These are phyloP conservation scores for Suillus paluster DNA, from an alignment of 768 basidiomycete genomes.

Conservation along the genomic window DNA sequence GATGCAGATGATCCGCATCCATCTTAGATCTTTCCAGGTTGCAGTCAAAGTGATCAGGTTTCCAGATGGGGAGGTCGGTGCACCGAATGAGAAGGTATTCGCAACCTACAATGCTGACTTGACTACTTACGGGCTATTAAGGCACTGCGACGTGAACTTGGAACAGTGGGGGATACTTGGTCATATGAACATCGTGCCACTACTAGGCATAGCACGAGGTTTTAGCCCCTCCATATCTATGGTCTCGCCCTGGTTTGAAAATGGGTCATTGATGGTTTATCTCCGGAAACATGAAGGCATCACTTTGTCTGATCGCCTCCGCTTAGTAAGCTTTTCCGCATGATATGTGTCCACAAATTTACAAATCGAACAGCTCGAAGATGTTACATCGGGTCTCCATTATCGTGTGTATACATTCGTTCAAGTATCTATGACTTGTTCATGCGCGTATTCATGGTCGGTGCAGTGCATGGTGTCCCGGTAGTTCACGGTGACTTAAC, in stretches of 20 bases:
- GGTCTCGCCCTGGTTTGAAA: slow-evolving; percentile 38
- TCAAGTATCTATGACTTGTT: not conserved
- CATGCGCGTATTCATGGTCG: not conserved
- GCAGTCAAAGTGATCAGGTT: slow-evolving; percentile 9
- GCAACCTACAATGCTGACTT: not conserved
- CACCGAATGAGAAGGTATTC: slow-evolving; percentile 9
- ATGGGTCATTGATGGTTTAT: slow-evolving; percentile 30
- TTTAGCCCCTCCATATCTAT: slow-evolving; percentile 36
- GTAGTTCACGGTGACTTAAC: slow-evolving; percentile 5
- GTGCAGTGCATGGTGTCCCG: not conserved
- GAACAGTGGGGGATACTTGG: slow-evolving; percentile 22
- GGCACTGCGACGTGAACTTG: slow-evolving; percentile 33
- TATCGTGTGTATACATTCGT: not conserved
- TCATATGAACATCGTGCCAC: slow-evolving; percentile 33
- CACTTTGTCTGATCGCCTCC: not conserved
- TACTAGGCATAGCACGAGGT: slow-evolving; percentile 32
- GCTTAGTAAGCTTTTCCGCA: not conserved
- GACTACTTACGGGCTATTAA: not conserved
- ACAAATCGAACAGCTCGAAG: slow-evolving; percentile 2
- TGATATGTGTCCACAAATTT: no score
- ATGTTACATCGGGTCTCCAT: not conserved
- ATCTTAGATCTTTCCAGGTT: slow-evolving; percentile 6
- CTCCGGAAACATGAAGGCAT: slow-evolving; percentile 12
- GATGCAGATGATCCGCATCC: not conserved
- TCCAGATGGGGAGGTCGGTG: not conserved